Conservation (phyloP, 805 yeast genomes). For the Saccharomycopsis schoenii region DNA sequence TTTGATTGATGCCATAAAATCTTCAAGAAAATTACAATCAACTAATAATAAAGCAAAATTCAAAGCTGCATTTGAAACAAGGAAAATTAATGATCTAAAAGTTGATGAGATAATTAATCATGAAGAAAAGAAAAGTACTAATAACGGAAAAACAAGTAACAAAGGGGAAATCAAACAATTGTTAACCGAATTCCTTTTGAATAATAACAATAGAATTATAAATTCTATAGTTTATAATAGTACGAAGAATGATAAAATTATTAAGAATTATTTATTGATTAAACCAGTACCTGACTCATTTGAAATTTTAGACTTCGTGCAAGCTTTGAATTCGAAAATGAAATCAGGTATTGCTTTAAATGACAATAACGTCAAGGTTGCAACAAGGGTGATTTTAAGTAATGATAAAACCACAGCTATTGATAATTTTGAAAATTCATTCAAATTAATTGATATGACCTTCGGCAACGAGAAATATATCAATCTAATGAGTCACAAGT, state of each 20-base stretch:
- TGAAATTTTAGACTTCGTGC: slow-evolving; percentile 6
- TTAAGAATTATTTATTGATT: slow-evolving; percentile 11
- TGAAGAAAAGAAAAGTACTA: neutral
- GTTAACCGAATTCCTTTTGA: slow-evolving; percentile 5
- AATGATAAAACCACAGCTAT: slow-evolving; percentile 7
- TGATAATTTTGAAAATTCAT: slow-evolving; percentile 16
- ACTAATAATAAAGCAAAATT: neutral
- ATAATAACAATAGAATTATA: slow-evolving; percentile 2
- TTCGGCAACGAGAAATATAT: slow-evolving; percentile 12
- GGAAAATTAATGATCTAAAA: neutral
- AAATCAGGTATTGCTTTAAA: neutral
- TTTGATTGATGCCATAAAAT: slow-evolving; percentile 7
- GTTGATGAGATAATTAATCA: neutral
- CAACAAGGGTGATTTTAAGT: slow-evolving; percentile 13
- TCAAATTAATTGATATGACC: slow-evolving; percentile 9
- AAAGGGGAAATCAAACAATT: slow-evolving; percentile 1
- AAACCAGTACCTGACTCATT: slow-evolving; percentile 13
- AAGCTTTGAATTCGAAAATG: slow-evolving; percentile 1
- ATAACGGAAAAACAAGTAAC: neutral
- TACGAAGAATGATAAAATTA: neutral
- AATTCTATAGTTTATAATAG: neutral
- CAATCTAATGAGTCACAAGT: slow-evolving; percentile 5
- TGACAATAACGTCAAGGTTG: slow-evolving; percentile 14
- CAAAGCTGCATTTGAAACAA: neutral
- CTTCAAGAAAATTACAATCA: slow-evolving; percentile 8